A percentile compares a stretch with the other conserved stretches of the same genome.
These are phyloP conservation scores for Pulveroboletus sp. DNA, from an alignment of 768 basidiomycete species.

Conservation along the genomic window DNA sequence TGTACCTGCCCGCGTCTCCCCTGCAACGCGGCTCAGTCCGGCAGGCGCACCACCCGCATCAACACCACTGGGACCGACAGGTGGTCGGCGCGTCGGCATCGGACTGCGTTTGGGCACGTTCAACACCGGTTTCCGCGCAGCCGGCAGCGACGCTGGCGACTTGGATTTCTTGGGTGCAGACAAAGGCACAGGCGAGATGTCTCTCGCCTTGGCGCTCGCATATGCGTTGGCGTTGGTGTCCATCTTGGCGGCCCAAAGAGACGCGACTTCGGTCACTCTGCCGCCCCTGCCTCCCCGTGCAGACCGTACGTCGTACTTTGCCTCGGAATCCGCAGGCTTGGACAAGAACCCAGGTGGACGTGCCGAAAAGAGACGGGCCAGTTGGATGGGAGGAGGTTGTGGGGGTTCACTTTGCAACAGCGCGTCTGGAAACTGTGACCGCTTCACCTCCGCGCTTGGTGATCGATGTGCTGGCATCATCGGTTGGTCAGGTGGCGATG, in stretches of 20 bases:
- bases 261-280: slow-evolving; percentile 64
- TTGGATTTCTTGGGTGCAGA: slow-evolving; percentile 8
- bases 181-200: background rate
- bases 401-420: background rate
- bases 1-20: background rate
- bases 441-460: slow-evolving; percentile 14
- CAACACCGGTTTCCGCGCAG: slow-evolving; percentile 9
- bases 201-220: background rate
- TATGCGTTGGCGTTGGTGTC: background rate
- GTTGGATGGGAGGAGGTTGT: background rate
- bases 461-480: background rate
- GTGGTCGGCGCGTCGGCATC: background rate
- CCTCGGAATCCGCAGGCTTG: slow-evolving; percentile 42
- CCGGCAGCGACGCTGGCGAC: background rate
- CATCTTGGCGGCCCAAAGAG: slow-evolving; percentile 66
- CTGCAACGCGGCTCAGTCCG: background rate
- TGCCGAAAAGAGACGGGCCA: slow-evolving; percentile 10
- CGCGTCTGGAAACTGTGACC: background rate
- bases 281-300: slow-evolving; percentile 77
- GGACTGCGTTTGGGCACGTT: slow-evolving; percentile 12
- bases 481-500: background rate
- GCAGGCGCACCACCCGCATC: background rate
- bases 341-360: slow-evolving; percentile 24
- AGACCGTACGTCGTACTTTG: slow-evolving; percentile 69
- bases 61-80: background rate